Base-by-base conservation (phyloP, 345 rosid species). In the Citrus glauca region DNA sequence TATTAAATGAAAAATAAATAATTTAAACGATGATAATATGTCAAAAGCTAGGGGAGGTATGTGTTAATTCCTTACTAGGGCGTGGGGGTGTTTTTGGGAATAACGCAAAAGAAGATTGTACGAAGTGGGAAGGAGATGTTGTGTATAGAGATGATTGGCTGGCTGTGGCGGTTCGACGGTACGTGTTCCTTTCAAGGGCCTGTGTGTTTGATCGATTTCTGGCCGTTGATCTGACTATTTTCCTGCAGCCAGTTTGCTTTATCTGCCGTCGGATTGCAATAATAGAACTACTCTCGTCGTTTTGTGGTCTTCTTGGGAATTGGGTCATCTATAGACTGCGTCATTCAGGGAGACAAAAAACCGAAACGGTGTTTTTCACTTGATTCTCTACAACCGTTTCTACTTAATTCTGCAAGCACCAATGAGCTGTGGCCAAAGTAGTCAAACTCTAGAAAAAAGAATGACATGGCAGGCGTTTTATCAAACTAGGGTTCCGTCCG, bases 251-350 rank as follows among this genome's bases (percentile, higher is more conserved):
- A 17, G 14, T 22, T 9, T 9, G 32, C 19, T 14, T 0, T 73
- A 60, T 62, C 76, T 17, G 81, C 88, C 84, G 86, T 82, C 5
- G 4, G 88, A 83, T 85, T 73, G 33, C 37, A 35, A 55, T 70
- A 0, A 40, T 5, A 7, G 30, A 42, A 4, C 20, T 19, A 28
- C n/a, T 37, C 56, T 70, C 55, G 77, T 83, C 74, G 14, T 69
- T 37, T 69, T 28, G 40, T 71, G 78, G 83, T 81, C 74, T 67
- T 69, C 66, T 79, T 53, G 85, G 86, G 22, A 87, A 70, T 77
- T 77, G 87, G 48, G 76, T 33, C 50, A 10, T 10, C 73, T 68
- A 48, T 55, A 37, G 62, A 75, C 87, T 84, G 85, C 86, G 79
- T 27, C 86, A 55, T 61, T 33, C 55, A 28, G 80, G 88, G 84